Percentiles rank a stretch among this genome's conserved stretches.
Evolutionary conservation across 345 rosid genomes (phyloP).

Genomic region (Hibiscus trionum): DNA sequence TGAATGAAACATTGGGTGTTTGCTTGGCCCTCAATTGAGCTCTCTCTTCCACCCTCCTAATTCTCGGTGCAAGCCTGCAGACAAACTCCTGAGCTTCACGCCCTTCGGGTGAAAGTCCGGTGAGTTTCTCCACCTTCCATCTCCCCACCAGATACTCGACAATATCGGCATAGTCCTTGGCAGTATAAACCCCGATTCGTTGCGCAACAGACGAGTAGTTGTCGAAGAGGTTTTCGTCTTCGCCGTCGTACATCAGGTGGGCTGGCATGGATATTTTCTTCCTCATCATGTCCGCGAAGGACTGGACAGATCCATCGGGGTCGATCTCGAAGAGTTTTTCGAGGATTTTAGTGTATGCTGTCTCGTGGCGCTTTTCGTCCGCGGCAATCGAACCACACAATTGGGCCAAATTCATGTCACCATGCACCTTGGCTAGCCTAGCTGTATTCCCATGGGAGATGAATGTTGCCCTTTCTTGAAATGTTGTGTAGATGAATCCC

Average conservation of each 20-base stretch:
- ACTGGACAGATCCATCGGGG: background rate
- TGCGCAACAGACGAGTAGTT: background rate
- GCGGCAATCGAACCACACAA: slow-evolving; percentile 43
- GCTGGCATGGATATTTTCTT: slow-evolving; percentile 7
- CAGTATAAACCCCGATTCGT: slow-evolving; percentile 18
- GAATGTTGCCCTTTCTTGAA: slow-evolving; percentile 96
- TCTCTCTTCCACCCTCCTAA: slow-evolving; percentile 12
- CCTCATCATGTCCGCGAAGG: slow-evolving; percentile 15
- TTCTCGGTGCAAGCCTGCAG: slow-evolving; percentile 23
- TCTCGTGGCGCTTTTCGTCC: background rate
- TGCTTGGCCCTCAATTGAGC: too few species aligned
- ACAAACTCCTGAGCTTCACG: slow-evolving; percentile 24
- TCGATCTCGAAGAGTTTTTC: slow-evolving; percentile 5
- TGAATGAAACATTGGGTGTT: too few species aligned
- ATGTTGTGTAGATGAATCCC: slow-evolving; percentile 86
- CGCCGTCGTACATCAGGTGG: background rate
- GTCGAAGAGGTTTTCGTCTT: slow-evolving; percentile 2
- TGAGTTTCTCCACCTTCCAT: slow-evolving; percentile 23
- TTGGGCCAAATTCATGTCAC: slow-evolving; percentile 72
- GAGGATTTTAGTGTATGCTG: background rate
- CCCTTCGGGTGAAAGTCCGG: slow-evolving; percentile 22
- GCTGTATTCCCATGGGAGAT: slow-evolving; percentile 94
- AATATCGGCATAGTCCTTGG: background rate
- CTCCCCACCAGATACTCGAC: background rate
- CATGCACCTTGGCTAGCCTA: slow-evolving; percentile 71